A percentile compares a stretch with the other conserved stretches of the same genome.
phyloP scores from a whole-genome alignment of 495 filamentous ascomycete genomes.

The Sabuloglossum arenarium region DNA sequence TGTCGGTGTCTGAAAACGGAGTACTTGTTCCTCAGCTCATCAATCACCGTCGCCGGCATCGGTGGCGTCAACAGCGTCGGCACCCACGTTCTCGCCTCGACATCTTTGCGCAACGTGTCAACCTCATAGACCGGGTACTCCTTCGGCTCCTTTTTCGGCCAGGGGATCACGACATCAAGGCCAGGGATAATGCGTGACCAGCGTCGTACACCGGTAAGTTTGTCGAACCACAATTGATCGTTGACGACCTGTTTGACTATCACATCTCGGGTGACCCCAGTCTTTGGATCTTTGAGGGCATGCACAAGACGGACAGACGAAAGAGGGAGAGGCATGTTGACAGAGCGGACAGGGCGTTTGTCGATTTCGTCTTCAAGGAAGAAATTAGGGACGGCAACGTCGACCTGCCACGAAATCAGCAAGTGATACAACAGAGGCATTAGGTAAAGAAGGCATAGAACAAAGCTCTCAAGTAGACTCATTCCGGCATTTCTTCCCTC shows the following conservation, averaged over 20 bases:
- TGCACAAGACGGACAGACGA: slow-evolving; percentile 61
- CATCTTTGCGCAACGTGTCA: slow-evolving; percentile 59
- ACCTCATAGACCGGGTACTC: slow-evolving; percentile 29
- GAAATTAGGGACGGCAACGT: slow-evolving; percentile 34
- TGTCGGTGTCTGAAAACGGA: slow-evolving; percentile 65
- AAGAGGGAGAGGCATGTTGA: slow-evolving; percentile 35
- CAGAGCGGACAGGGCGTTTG: slow-evolving; percentile 21
- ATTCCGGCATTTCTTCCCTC: not conserved
- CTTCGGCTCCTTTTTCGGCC: slow-evolving; percentile 33
- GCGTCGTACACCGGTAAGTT: slow-evolving; percentile 19
- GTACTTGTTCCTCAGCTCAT: slow-evolving; percentile 78
- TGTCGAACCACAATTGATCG: slow-evolving; percentile 23
- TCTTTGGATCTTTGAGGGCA: slow-evolving; percentile 40
- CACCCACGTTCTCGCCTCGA: slow-evolving; percentile 52
- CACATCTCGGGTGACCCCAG: slow-evolving; percentile 42
- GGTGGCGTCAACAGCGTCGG: slow-evolving; percentile 55
- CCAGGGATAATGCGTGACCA: slow-evolving; percentile 36
- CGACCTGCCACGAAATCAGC: slow-evolving; percentile 22
- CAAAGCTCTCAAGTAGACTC: not conserved
- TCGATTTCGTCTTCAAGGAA: slow-evolving; percentile 22
- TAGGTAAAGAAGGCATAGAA: not conserved
- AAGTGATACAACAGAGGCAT: not conserved
- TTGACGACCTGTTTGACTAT: slow-evolving; percentile 46
- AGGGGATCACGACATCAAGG: slow-evolving; percentile 46
- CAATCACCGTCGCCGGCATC: slow-evolving; percentile 58